Percentiles rank a stretch among this genome's conserved stretches.
phyloP scores from a whole-genome alignment of 306 rosid genomes.

The Quercus robur region DNA sequence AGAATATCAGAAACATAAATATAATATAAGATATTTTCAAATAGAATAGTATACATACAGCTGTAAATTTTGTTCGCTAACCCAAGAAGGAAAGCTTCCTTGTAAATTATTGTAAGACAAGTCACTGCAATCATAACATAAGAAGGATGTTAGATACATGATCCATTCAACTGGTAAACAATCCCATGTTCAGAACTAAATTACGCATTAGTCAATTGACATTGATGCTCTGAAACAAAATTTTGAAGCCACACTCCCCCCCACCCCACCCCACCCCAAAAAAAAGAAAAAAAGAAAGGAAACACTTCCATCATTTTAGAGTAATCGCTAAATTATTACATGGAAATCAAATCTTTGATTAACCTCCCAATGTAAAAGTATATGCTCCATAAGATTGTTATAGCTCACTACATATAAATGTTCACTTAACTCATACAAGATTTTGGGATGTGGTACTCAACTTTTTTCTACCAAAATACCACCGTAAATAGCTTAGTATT shows the following conservation, averaged over 20 bases:
- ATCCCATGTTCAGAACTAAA: background rate
- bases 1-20: background rate
- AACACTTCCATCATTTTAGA: background rate
- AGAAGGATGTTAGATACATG: background rate
- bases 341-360: background rate
- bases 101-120: constrained; percentile 68
- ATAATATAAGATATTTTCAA: background rate
- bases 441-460: background rate
- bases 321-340: background rate
- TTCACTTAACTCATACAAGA: background rate
- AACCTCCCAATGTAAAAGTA: background rate
- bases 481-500: background rate
- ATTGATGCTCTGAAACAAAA: background rate
- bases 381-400: background rate
- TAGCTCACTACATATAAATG: background rate
- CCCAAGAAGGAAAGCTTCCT: constrained; percentile 85
- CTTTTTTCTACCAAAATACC: background rate
- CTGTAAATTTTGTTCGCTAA: constrained; percentile 37
- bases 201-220: background rate
- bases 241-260: background rate
- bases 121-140: constrained; percentile 58
- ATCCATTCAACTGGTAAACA: background rate
- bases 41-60: constrained; percentile 40
- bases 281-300: background rate
- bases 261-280: too few species aligned